Conservation (phyloP, 371 early-diverging fungal species). For the Syncephalis plumigaleata region DNA sequence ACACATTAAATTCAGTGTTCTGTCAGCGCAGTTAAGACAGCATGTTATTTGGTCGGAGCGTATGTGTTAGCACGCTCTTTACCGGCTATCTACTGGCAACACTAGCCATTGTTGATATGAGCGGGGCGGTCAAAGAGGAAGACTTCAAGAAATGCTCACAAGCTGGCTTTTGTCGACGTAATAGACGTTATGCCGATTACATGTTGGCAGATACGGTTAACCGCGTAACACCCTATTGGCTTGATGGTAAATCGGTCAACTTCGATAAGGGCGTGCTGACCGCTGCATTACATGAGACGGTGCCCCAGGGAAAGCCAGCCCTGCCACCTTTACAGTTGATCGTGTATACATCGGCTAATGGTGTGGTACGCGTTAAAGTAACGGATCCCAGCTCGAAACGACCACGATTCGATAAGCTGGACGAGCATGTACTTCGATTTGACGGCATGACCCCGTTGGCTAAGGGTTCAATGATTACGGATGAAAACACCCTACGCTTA, state of each 20-base stretch:
- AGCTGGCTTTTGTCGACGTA: conserved; percentile 76
- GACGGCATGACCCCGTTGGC: neutral
- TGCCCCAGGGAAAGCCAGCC: conserved; percentile 12
- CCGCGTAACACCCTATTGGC: conserved; percentile 37
- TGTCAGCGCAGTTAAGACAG: too few relatives aligned
- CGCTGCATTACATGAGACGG: conserved; percentile 33
- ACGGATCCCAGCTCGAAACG: conserved; percentile 42
- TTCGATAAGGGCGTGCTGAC: conserved; percentile 23
- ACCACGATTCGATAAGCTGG: conserved; percentile 54
- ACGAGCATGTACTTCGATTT: conserved; percentile 27
- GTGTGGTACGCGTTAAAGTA: conserved; percentile 23
- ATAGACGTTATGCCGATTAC: conserved; percentile 67
- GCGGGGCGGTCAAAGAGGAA: conserved; percentile 36
- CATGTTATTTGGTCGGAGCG: too few relatives aligned
- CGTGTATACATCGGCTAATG: conserved; percentile 6
- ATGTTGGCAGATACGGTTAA: conserved; percentile 13
- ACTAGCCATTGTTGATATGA: neutral
- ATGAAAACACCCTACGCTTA: too few relatives aligned
- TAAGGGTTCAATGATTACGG: neutral
- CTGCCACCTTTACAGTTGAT: conserved; percentile 3
- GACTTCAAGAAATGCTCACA: conserved; percentile 88
- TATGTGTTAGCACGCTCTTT: too few relatives aligned
- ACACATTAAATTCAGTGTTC: too few relatives aligned
- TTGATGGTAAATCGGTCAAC: conserved; percentile 27
- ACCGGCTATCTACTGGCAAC: neutral